phyloP scores from a whole-genome alignment of 495 filamentous ascomycete genomes.

The Cercophora newfieldiana region DNA sequence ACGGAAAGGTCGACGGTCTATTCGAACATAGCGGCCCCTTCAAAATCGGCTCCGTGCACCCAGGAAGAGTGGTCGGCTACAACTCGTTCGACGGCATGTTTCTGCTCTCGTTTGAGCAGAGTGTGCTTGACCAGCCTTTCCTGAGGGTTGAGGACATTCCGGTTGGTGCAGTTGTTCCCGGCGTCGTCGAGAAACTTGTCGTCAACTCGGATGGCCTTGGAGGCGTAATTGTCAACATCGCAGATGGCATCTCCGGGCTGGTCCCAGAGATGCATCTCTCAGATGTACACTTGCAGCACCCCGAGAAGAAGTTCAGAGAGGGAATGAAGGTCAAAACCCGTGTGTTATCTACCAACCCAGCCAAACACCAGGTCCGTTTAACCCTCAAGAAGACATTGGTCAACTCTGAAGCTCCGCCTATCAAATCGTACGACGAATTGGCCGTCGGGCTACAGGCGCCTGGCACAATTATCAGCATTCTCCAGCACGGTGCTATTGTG shows the following conservation, averaged over 20 bases:
- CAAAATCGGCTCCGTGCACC: constrained; percentile 72
- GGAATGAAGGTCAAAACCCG: constrained; percentile 79
- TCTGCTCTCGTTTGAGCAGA: constrained; percentile 79
- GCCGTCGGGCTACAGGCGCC: constrained; percentile 68
- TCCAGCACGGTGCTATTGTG: constrained; percentile 78
- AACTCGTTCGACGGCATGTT: constrained; percentile 84
- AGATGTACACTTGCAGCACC: constrained; percentile 83
- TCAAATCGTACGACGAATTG: constrained; percentile 73
- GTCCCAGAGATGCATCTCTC: constrained; percentile 87
- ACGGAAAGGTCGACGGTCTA: constrained; percentile 80
- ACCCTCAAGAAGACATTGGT: constrained; percentile 93
- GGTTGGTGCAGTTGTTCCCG: constrained; percentile 78
- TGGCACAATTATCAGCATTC: constrained; percentile 80
- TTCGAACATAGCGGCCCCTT: constrained; percentile 73
- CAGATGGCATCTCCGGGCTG: constrained; percentile 82
- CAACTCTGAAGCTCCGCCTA: constrained; percentile 75
- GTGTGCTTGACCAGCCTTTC: constrained; percentile 81
- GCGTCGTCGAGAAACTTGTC: constrained; percentile 80
- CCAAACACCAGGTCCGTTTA: constrained; percentile 77
- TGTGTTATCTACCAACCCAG: constrained; percentile 75
- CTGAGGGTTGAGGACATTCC: constrained; percentile 85
- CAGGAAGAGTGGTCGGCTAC: constrained; percentile 80
- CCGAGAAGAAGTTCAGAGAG: constrained; percentile 92
- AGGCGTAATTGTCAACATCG: constrained; percentile 77
- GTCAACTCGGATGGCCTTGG: constrained; percentile 70